Percentiles rank a stretch among this genome's conserved stretches.
Conservation (phyloP, 148 eudicot species). For the Mesembryanthemum crystallinum region DNA sequence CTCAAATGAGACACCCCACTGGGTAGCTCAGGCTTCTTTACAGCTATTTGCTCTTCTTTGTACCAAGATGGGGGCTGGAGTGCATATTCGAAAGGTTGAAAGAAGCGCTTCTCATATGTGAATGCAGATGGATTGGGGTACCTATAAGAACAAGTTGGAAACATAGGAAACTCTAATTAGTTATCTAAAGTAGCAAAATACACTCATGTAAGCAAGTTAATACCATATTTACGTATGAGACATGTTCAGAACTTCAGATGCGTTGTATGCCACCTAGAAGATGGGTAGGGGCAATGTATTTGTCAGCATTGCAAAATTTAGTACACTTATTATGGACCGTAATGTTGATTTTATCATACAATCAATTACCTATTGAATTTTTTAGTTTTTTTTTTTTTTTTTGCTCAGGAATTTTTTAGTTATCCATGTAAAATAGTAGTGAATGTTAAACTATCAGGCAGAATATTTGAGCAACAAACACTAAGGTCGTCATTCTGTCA, state of each 20-base stretch:
- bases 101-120: conserved; percentile 82
- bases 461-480: too few species aligned
- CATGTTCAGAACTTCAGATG: not conserved
- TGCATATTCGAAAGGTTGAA: conserved; percentile 91
- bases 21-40: conserved; percentile 92
- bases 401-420: too few species aligned
- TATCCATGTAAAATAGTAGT: too few species aligned
- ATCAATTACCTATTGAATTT: too few species aligned
- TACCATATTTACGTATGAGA: not conserved
- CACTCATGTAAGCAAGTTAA: not conserved
- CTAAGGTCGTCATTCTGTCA: not conserved
- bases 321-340: too few species aligned
- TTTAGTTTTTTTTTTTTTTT: too few species aligned
- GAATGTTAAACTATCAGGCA: too few species aligned
- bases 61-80: conserved; percentile 91
- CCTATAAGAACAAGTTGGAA: conserved; percentile 33
- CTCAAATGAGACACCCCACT: conserved; percentile 57
- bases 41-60: conserved; percentile 84
- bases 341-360: too few species aligned
- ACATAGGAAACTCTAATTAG: not conserved
- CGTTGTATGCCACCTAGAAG: not conserved
- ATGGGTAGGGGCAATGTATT: not conserved
- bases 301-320: too few species aligned
- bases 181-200: not conserved
- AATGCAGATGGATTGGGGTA: conserved; percentile 92